phyloP scores from a whole-genome alignment of 140 eudicot genomes.

The Erigeron philadelphicus region DNA sequence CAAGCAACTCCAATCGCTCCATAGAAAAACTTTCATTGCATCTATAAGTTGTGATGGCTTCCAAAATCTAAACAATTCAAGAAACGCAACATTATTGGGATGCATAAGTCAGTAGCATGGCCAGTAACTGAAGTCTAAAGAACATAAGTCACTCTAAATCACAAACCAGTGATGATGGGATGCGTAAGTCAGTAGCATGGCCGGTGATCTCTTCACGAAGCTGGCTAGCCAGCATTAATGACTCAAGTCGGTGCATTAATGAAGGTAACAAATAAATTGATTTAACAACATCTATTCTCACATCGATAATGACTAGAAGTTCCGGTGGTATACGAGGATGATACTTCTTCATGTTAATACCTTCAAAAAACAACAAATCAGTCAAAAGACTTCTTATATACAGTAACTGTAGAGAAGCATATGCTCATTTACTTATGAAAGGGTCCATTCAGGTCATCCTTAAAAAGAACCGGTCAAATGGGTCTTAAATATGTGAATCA shows the following conservation, averaged over 20 bases:
- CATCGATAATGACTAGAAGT: conserved; percentile 54
- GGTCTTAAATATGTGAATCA: no score
- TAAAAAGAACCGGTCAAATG: no score
- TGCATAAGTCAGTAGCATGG: conserved; percentile 1
- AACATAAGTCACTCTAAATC: neutral
- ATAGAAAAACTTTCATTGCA: conserved; percentile 84
- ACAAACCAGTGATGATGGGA: conserved; percentile 75
- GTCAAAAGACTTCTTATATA: neutral
- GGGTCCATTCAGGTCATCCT: no score
- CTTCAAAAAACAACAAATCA: conserved; percentile 27
- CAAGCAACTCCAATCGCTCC: conserved; percentile 94
- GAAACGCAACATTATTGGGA: conserved; percentile 7
- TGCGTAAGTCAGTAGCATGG: conserved; percentile 29
- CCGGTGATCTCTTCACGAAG: conserved; percentile 54
- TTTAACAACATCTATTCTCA: conserved; percentile 46
- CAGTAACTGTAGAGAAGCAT: no score
- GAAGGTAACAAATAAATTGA: conserved; percentile 84
- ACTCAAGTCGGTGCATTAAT: conserved; percentile 76
- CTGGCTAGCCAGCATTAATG: conserved; percentile 91
- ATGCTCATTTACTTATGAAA: no score
- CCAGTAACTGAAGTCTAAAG: neutral
- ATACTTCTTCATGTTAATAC: conserved; percentile 33
- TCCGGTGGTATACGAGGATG: conserved; percentile 82
- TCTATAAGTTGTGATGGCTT: conserved; percentile 79
- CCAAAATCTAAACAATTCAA: conserved; percentile 52